Conservation (phyloP, 352 stramenopile species). For the Pythium rhizo-oryzae region DNA sequence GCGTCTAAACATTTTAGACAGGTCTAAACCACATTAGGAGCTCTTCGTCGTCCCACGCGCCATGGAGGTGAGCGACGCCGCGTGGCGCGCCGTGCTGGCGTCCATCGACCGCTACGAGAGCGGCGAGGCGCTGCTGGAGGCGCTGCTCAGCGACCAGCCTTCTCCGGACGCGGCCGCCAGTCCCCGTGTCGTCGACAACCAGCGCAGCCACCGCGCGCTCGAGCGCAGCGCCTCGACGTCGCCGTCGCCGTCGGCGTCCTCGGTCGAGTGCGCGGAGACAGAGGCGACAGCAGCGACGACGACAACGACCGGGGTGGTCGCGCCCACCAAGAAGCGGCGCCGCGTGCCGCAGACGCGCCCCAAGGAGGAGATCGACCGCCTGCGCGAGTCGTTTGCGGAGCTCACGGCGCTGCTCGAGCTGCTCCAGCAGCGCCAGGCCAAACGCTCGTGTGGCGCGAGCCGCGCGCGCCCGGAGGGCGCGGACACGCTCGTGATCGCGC, state of each 20-base stretch:
- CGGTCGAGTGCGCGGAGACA: background rate
- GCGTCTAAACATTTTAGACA: too few relatives aligned
- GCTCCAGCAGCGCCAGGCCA: constrained; percentile 9
- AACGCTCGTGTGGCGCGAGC: background rate
- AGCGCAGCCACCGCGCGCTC: background rate
- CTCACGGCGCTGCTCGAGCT: background rate
- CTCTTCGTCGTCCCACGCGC: too few relatives aligned
- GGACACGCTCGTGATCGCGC: background rate
- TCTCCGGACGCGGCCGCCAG: background rate
- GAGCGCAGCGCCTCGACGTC: background rate
- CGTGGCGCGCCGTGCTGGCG: constrained; percentile 14
- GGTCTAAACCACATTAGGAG: too few relatives aligned
- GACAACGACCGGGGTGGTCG: background rate
- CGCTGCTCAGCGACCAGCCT: constrained; percentile 13
- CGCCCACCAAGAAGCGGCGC: background rate
- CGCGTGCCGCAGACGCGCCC: constrained; percentile 5
- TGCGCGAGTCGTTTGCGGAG: constrained; percentile 8
- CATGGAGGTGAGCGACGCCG: constrained; percentile 9
- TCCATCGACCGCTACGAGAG: constrained; percentile 18
- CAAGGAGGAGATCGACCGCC: constrained; percentile 16
- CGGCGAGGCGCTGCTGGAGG: constrained; percentile 14
- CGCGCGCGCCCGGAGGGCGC: background rate
- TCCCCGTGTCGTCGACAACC: background rate
- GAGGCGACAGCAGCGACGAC: background rate
- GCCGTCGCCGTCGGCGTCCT: background rate